Percentiles rank a stretch among this genome's conserved stretches.
These are phyloP conservation scores for Leishmania gerbilli DNA, from an alignment of 208 protist genomes.

Conservation along the genomic window DNA sequence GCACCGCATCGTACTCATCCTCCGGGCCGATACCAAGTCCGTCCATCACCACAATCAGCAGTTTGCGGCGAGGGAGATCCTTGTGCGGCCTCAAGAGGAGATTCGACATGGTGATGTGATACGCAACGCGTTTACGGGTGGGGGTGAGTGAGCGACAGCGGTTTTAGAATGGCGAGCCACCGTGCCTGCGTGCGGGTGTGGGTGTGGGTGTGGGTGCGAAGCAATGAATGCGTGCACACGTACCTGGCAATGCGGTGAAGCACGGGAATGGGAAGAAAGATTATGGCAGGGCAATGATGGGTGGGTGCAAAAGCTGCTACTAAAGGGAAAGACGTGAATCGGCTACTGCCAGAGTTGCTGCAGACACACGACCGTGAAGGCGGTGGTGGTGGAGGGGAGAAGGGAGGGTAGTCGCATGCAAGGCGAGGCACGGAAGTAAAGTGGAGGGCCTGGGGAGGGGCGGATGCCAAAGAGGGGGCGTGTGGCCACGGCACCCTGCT, in stretches of 20 bases:
- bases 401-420: background rate
- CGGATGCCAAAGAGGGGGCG: too few relatives aligned
- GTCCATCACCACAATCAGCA: constrained; percentile 90
- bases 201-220: background rate
- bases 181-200: background rate
- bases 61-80: constrained; percentile 73
- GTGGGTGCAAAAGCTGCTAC: background rate
- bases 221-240: background rate
- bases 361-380: background rate
- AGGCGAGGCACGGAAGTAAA: background rate
- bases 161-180: background rate
- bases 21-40: constrained; percentile 88
- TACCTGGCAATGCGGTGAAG: background rate
- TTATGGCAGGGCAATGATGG: background rate
- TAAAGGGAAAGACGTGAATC: background rate
- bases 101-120: constrained; percentile 43
- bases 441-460: background rate
- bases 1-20: constrained; percentile 93
- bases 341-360: background rate
- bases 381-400: background rate
- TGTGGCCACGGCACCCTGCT: background rate
- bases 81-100: constrained; percentile 57
- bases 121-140: background rate
- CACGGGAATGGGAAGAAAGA: background rate
- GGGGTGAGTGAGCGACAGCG: background rate